Percentiles rank a stretch among this genome's conserved stretches.
Conservation (phyloP, 129 eudicot species). For the Scalesia atractyloides region DNA sequence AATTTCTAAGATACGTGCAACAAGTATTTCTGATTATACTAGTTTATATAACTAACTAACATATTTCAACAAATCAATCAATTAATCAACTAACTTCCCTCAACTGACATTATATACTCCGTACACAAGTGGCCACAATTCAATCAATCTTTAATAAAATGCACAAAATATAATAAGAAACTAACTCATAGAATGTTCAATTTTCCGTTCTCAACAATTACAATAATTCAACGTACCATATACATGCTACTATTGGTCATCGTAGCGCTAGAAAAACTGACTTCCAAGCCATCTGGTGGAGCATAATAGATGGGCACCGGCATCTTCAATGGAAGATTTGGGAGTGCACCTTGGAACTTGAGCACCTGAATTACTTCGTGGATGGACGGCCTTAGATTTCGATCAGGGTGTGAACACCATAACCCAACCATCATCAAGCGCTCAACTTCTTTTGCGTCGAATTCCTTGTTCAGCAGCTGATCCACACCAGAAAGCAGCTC, state of each 20-base stretch:
- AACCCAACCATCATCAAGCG: conserved; percentile 48
- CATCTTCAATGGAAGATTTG: conserved; percentile 37
- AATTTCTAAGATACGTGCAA: no score
- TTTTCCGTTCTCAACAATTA: no score
- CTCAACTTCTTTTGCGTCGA: conserved; percentile 33
- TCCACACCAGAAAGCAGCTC: conserved; percentile 39
- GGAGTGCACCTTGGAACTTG: conserved; percentile 43
- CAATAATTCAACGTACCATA: not conserved
- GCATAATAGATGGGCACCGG: conserved; percentile 8
- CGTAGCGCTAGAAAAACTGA: not conserved
- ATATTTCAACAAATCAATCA: no score
- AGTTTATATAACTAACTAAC: no score
- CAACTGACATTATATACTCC: no score
- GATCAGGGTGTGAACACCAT: conserved; percentile 43
- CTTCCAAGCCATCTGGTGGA: not conserved
- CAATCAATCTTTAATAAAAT: no score
- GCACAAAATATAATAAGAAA: no score
- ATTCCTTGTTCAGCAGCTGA: conserved; percentile 7
- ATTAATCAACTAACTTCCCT: no score
- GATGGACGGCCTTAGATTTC: conserved; percentile 43
- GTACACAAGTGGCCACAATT: no score
- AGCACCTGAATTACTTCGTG: conserved; percentile 52
- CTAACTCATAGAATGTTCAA: no score
- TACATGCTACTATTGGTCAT: not conserved
- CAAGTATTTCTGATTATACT: no score